Base-by-base conservation (phyloP, 495 filamentous ascomycete genomes). In the Aspergillus cristatus region DNA sequence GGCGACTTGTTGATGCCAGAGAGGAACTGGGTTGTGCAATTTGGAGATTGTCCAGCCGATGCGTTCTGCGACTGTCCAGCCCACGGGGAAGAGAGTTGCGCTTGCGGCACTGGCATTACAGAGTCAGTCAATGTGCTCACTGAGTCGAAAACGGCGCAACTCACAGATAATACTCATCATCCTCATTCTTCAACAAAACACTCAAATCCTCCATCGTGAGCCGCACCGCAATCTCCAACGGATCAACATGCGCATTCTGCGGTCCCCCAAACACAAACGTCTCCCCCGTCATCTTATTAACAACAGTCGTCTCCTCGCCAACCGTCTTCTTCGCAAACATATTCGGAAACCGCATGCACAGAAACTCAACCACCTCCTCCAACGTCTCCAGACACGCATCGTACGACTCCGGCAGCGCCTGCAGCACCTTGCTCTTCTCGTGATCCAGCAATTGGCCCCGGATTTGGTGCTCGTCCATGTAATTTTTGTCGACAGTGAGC, bases 151-250 rank as follows among this genome's bases (percentile, higher is more conserved):
- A 4, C 4, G 28, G 8, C 0, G 18, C n/a, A 4, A 59, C 70
- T 48, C 45, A 75, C 70, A 75, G 47, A 35, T 71, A 68, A 37
- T 73, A 70, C 39, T 71, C 58, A 7, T 51, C 60, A 7, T 68
- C 62, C 18, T 57, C 54, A 28, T 74, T 70, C 43, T 65, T 64
- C 53, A 70, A 58, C 28, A 78, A 31, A 32, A 78, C 57, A 41
- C 68, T 77, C 32, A 78, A 57, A 43, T 77, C 74, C 48, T 77
- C 73, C 71, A 73, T 74, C 13, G 68, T 65, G 18, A 77, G 53
- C 39, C 68, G 55, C 6, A 74, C 74, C n/a, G 71, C 73, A 12
- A 70, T 57, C 47, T 78, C 74, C 22, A 78, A 55, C 18, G 72
- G 71, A 36, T 72, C 65, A 14, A 57, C 46, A 14, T 58, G 49